Evolutionary conservation across 1,139 yeast species (phyloP).

Genomic region (Pneumocystis wakefieldiae): DNA sequence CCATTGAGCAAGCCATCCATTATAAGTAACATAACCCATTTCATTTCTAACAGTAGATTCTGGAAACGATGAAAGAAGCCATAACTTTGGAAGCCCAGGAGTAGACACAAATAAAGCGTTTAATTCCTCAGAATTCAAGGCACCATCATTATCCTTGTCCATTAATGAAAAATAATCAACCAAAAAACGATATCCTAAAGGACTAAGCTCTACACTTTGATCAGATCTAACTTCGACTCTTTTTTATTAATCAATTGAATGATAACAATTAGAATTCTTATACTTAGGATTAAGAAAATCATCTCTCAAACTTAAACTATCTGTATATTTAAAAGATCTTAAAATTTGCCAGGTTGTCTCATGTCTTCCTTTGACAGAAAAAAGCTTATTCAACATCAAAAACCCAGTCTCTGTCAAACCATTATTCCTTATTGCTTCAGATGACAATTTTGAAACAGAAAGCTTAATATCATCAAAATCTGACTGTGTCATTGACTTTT

Average conservation of each 20-base stretch:
- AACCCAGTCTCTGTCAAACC: slow-evolving; percentile 71
- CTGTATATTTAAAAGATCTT: slow-evolving; percentile 76
- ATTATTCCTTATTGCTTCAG: slow-evolving; percentile 15
- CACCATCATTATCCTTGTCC: slow-evolving; percentile 93
- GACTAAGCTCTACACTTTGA: slow-evolving; percentile 80
- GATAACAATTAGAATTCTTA: not conserved
- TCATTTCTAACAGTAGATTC: slow-evolving; percentile 77
- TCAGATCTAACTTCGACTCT: slow-evolving; percentile 54
- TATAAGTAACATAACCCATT: slow-evolving; percentile 74
- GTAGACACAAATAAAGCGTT: slow-evolving; percentile 62
- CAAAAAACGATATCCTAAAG: slow-evolving; percentile 79
- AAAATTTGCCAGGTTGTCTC: slow-evolving; percentile 94
- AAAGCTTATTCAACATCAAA: slow-evolving; percentile 55
- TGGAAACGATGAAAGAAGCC: slow-evolving; percentile 81
- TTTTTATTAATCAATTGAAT: slow-evolving; percentile 2
- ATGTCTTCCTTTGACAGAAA: slow-evolving; percentile 82
- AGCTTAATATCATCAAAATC: slow-evolving; percentile 40
- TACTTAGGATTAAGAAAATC: slow-evolving; percentile 53
- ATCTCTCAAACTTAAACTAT: slow-evolving; percentile 72
- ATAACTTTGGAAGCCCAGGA: slow-evolving; percentile 76
- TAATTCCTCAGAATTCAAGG: slow-evolving; percentile 61
- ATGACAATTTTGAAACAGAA: slow-evolving; percentile 11
- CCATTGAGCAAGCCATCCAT: slow-evolving; percentile 99
- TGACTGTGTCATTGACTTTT: slow-evolving; percentile 37
- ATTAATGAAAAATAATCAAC: slow-evolving; percentile 77